Evolutionary conservation across 192 early-diverging fungal genomes (phyloP).

Genomic region (Entomortierella beljakovae): DNA sequence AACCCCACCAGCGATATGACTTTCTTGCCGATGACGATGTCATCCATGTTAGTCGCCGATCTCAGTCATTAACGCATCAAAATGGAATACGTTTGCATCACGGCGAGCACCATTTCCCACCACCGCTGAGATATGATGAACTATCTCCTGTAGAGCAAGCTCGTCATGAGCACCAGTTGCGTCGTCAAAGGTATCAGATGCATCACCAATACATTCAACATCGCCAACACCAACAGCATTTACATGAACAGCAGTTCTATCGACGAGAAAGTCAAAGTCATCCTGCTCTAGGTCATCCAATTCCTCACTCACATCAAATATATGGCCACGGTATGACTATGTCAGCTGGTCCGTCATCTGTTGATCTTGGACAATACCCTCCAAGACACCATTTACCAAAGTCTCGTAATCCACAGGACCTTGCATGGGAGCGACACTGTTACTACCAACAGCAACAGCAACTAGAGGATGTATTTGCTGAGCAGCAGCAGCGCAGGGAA

Average conservation of each 20-base stretch:
- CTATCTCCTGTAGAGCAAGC: slow-evolving; percentile 34
- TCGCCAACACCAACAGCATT: slow-evolving; percentile 11
- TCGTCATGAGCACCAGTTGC: slow-evolving; percentile 33
- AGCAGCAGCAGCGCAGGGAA: slow-evolving; percentile 15
- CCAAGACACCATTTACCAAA: slow-evolving; percentile 1
- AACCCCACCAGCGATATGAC: background rate
- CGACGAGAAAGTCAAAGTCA: background rate
- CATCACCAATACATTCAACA: slow-evolving; percentile 34
- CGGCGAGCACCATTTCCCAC: background rate
- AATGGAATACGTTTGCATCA: background rate
- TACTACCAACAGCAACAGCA: slow-evolving; percentile 47
- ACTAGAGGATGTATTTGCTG: slow-evolving; percentile 27
- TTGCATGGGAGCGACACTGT: slow-evolving; percentile 49
- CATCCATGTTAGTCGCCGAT: slow-evolving; percentile 2
- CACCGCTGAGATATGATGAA: slow-evolving; percentile 8
- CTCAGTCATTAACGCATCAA: slow-evolving; percentile 14
- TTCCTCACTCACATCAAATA: background rate
- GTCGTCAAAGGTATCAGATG: slow-evolving; percentile 28
- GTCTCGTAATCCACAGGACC: slow-evolving; percentile 22
- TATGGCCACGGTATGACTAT: background rate
- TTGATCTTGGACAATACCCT: slow-evolving; percentile 3
- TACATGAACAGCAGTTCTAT: background rate
- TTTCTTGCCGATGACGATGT: background rate
- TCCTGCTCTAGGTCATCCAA: background rate
- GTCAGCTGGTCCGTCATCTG: background rate